Evolutionary conservation across 768 basidiomycete species (phyloP).

Genomic region (Leucogyrophana mollusca): DNA sequence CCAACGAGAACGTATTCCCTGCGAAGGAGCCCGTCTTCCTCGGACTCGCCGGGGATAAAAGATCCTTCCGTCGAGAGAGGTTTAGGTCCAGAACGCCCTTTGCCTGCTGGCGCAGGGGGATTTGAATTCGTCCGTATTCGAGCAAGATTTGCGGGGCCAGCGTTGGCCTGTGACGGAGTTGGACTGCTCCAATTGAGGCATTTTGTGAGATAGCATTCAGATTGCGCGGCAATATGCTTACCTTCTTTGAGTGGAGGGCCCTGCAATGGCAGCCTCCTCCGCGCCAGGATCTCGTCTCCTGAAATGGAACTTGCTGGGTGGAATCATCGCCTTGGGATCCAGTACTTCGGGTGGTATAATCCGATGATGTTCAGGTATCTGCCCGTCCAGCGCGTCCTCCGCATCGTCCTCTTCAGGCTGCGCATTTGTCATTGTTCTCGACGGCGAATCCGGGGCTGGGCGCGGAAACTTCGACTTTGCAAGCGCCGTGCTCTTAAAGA

Average conservation of each 20-base stretch:
- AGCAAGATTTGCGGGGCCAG: conserved; percentile 5
- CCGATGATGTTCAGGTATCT: conserved; percentile 70
- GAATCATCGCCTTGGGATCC: conserved; percentile 78
- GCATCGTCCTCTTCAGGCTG: conserved; percentile 26
- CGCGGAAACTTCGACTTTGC: conserved; percentile 77
- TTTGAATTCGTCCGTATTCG: conserved; percentile 13
- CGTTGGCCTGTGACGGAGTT: conserved; percentile 17
- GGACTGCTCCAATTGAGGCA: conserved; percentile 7
- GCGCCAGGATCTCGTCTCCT: conserved; percentile 32
- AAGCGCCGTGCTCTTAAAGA: conserved; percentile 80
- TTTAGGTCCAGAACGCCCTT: conserved; percentile 14
- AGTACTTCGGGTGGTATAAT: conserved; percentile 78
- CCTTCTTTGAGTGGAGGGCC: conserved; percentile 17
- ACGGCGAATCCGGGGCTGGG: conserved; percentile 28
- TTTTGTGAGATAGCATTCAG: conserved; percentile 3
- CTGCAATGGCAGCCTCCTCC: conserved; percentile 11
- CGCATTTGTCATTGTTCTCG: conserved; percentile 8
- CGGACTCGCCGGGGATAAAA: conserved; percentile 77
- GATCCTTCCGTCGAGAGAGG: conserved; percentile 57
- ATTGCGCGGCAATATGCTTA: conserved; percentile 6
- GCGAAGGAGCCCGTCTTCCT: conserved; percentile 76
- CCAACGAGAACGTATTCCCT: conserved; percentile 94
- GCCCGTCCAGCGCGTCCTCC: conserved; percentile 31
- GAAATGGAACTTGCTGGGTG: conserved; percentile 80
- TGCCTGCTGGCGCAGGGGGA: conserved; percentile 3